Conservation (phyloP, 306 rosid genomes). For the Pterocarpus macrocarpus region DNA sequence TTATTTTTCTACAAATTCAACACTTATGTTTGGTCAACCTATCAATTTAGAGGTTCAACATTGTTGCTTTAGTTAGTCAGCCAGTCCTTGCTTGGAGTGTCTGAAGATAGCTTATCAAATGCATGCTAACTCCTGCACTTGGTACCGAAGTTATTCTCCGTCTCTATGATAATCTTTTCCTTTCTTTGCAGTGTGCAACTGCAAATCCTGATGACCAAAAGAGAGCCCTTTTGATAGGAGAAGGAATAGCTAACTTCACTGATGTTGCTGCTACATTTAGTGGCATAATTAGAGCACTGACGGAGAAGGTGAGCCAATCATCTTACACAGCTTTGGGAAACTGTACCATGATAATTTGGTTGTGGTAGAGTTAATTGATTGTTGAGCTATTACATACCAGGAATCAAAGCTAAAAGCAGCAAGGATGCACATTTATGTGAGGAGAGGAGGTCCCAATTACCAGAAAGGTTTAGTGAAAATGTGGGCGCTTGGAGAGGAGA, state of each 20-base stretch:
- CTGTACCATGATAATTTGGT: conserved; percentile 8
- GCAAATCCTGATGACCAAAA: conserved; percentile 84
- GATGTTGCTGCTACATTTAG: conserved; percentile 97
- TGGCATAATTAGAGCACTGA: conserved; percentile 91
- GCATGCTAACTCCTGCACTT: not conserved
- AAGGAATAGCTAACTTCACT: conserved; percentile 95
- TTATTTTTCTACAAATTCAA: not conserved
- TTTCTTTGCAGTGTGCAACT: conserved; percentile 84
- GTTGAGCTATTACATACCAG: conserved; percentile 53
- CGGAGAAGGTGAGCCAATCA: conserved; percentile 76
- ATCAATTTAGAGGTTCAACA: conserved; percentile 7
- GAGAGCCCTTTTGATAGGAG: conserved; percentile 96
- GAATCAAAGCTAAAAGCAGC: conserved; percentile 90
- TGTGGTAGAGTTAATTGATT: conserved; percentile 40
- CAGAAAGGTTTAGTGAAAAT: conserved; percentile 89
- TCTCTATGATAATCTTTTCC: conserved; percentile 39
- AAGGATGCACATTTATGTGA: conserved; percentile 80
- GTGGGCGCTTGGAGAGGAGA: conserved; percentile 87
- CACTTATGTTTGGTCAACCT: not conserved
- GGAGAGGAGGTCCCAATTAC: conserved; percentile 99
- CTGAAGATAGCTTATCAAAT: not conserved
- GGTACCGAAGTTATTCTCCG: not conserved
- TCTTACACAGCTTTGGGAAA: not conserved
- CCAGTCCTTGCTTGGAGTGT: not conserved
- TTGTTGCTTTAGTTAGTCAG: not conserved